Base-by-base conservation (phyloP, 2,329 filamentous ascomycete species). In the Plenodomus biglobosus region DNA sequence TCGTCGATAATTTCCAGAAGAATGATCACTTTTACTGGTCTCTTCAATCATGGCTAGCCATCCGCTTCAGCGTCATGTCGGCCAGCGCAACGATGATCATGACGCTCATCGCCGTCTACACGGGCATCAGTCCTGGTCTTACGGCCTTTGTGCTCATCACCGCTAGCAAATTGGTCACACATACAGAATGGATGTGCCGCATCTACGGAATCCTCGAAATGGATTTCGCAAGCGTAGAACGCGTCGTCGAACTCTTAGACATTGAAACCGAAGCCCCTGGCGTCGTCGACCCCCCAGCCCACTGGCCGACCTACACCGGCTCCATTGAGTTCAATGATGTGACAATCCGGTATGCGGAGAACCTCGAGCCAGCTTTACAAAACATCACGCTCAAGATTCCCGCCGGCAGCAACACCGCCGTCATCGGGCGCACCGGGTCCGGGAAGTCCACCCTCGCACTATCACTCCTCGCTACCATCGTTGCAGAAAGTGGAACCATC, bases 1-100 rank as follows among this genome's bases (percentile, higher is more conserved):
- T 91, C 0, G 90, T 91, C 0, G 91, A 96, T 64, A 85, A 85
- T 16, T 96, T 96, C 66, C 92, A 96, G 69, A 90, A 90, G 66
- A 94, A 95, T 81, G 92, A 96, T 62, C 92, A 96, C 69, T 95
- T 96, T 73, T 96, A 95, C 74, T 96, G 91, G 76, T 88, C 85
- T 49, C 78, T 95, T 37, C 90, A 95, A 57, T 84, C 85, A 7
- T 96, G 91, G 91, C 78, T 96, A 2, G 85, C 85, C 67, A 90
- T 87, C 62, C 84, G 91, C 11, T 92, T 94, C 46, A 86, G 90
- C 58, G 71, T 77, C 8, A 73, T 92, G 5, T 90, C 90, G 0
- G 87, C 87, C 0, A 67, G 82, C 3, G 89, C 89, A 7, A 90
- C 88, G 0, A 87, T 92, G 49, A 73, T 84, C 0, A 75, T 96